Evolutionary conservation across 495 filamentous ascomycete genomes (phyloP).

Genomic region (Cercophora samala): DNA sequence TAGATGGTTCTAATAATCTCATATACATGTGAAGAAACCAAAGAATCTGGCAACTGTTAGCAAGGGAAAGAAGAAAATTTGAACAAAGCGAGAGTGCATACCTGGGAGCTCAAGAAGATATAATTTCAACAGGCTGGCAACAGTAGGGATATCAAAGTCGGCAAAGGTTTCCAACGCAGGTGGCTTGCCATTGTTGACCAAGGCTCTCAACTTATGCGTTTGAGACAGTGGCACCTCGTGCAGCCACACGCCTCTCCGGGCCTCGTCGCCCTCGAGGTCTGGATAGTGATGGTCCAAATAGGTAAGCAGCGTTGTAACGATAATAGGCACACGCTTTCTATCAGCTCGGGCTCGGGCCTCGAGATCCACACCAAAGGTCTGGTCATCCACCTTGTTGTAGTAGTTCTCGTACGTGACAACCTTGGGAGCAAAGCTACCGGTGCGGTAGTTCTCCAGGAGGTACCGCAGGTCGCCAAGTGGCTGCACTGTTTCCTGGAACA

Average conservation of each 20-base stretch:
- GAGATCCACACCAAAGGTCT: constrained; percentile 96
- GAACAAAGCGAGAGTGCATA: constrained; percentile 40
- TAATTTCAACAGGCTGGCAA: constrained; percentile 89
- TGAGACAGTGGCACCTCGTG: constrained; percentile 81
- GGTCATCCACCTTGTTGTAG: constrained; percentile 95
- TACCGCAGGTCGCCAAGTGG: constrained; percentile 89
- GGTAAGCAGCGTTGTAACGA: constrained; percentile 89
- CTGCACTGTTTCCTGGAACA: constrained; percentile 97
- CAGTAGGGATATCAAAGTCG: constrained; percentile 86
- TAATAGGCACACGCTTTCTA: constrained; percentile 87
- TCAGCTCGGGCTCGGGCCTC: constrained; percentile 91
- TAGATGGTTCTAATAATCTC: constrained; percentile 99
- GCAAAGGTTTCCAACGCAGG: constrained; percentile 72
- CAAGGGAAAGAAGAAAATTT: neutral
- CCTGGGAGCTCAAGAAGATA: constrained; percentile 95
- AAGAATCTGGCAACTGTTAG: constrained; percentile 62
- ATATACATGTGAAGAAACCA: constrained; percentile 97
- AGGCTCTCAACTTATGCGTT: constrained; percentile 78
- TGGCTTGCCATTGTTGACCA: constrained; percentile 83
- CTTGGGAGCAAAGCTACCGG: constrained; percentile 83
- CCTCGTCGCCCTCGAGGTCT: constrained; percentile 95
- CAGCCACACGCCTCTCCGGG: constrained; percentile 88
- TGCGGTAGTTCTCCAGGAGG: constrained; percentile 95
- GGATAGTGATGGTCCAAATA: constrained; percentile 96
- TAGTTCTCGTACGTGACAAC: constrained; percentile 98